Evolutionary conservation across 2,329 filamentous ascomycete genomes (phyloP).

Genomic region (Diaporthe sp.): DNA sequence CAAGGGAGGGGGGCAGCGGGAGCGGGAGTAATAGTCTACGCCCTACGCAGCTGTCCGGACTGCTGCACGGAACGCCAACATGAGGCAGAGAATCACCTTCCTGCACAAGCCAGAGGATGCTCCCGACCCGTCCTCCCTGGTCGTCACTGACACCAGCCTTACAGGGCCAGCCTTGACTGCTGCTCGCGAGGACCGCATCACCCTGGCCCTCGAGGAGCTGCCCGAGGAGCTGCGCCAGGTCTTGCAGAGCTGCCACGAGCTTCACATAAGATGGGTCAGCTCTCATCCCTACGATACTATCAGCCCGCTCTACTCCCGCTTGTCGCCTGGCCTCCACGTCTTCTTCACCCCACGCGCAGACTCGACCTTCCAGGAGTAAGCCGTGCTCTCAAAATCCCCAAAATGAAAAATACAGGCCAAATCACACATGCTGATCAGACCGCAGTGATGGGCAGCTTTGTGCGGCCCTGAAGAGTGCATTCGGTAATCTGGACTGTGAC

Average conservation of each 20-base stretch:
- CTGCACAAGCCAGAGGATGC: conserved; percentile 75
- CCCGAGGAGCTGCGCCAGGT: conserved; percentile 75
- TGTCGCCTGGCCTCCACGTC: conserved; percentile 86
- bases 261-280: conserved; percentile 86
- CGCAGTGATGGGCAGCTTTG: conserved; percentile 50
- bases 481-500: conserved; percentile 54
- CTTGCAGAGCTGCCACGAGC: conserved; percentile 75
- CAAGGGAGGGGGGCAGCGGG: background rate
- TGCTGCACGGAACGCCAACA: conserved; percentile 52
- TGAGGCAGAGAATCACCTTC: conserved; percentile 87
- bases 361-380: conserved; percentile 48
- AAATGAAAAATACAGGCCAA: background rate
- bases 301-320: conserved; percentile 80
- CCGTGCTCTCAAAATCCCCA: conserved; percentile 30
- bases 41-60: conserved; percentile 35
- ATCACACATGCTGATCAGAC: conserved; percentile 28
- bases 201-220: conserved; percentile 80
- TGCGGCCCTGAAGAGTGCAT: conserved; percentile 48
- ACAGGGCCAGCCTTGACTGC: conserved; percentile 71
- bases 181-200: conserved; percentile 84
- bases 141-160: conserved; percentile 69
- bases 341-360: conserved; percentile 75
- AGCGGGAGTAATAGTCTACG: conserved; percentile 39
- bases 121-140: conserved; percentile 75
- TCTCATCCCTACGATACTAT: conserved; percentile 68